Evolutionary conservation across 2,329 filamentous ascomycete genomes (phyloP).

Genomic region (Colletotrichum incanum): DNA sequence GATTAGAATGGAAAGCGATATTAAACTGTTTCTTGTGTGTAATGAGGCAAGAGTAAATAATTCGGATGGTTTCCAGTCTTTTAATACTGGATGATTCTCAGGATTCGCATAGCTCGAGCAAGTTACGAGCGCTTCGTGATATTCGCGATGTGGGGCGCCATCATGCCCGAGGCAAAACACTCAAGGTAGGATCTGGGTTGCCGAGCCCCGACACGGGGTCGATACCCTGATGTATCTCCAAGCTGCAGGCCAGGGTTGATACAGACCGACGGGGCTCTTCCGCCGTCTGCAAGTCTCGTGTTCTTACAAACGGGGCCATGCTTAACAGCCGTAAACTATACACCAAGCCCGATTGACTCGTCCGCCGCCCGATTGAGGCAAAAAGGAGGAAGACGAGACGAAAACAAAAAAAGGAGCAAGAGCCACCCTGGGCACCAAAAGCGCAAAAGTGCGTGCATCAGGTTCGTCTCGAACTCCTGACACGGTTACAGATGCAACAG

Average conservation of each 20-base stretch:
- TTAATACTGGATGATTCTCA: neutral
- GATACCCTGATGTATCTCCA: neutral
- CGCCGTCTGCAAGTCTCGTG: neutral
- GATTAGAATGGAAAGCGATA: neutral
- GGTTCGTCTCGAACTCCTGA: conserved; percentile 22
- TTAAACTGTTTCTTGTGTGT: neutral
- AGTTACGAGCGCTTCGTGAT: neutral
- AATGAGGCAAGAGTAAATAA: neutral
- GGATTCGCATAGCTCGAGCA: neutral
- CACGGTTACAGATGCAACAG: conserved; percentile 6
- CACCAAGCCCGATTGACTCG: neutral
- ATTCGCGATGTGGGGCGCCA: neutral
- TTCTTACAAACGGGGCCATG: neutral
- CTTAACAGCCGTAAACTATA: neutral
- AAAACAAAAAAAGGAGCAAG: neutral
- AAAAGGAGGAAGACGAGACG: neutral
- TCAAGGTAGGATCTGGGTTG: neutral
- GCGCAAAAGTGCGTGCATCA: neutral
- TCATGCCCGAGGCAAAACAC: neutral
- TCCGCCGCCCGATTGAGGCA: neutral
- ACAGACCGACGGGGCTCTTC: neutral
- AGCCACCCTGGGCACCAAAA: neutral
- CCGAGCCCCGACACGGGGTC: neutral
- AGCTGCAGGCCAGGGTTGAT: neutral
- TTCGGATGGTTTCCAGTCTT: neutral